Evolutionary conservation across 139 green algal species (phyloP), one percentile per base, ranked within the genome.

Genomic region (Chlamydomonas schloesseri): DNA sequence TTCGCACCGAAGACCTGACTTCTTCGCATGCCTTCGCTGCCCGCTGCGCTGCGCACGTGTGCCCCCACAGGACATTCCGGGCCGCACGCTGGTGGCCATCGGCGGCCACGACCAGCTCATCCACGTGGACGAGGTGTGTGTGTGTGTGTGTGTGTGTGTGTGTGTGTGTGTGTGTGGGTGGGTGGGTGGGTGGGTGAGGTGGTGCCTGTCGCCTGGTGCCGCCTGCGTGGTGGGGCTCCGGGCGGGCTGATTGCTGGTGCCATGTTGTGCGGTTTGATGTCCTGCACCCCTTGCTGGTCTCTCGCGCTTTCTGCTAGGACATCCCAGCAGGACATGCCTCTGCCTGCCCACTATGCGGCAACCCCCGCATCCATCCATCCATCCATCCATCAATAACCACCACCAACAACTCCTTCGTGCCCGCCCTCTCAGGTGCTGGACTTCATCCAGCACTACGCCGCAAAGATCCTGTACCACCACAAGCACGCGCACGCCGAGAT

Each of bases 91-190:
- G 50, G 75, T 94, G 10, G 84, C 91, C 24, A 75, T 94, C 28
- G 76, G 57, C 21, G 91, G 91, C 15, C 75, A 89, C 23, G 91
- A 94, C 47, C 88, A 94, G n/a, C 89, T 94, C 47, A 87, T 91
- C 15, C 86, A 92, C 72, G 89, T 83, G 24, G 84, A 91, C 21
- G 83, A 91, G 76, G 88, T 92, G 33, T 18, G 76, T 24, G 33
- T 15, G 42, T 18, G 46, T 57, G 3, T 23, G 65, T 20, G 28
- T 6, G 58, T 6, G 58, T 3, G 23, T 3, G 58, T 65, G n/a
- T n/a, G 21, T 24, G 58, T 9, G 6, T 65, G 24, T 24, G 21
- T 65, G 58, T 42, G 28, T 6, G 58, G 58, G 58, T 3, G 23
- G 24, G 58, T 65, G n/a, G n/a, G 21, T 24, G 58, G 9, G 6